A percentile compares a stretch with the other conserved stretches of the same genome.
phyloP scores from a whole-genome alignment of 2,329 filamentous ascomycete species.

The Macrophomina phaseolina region DNA sequence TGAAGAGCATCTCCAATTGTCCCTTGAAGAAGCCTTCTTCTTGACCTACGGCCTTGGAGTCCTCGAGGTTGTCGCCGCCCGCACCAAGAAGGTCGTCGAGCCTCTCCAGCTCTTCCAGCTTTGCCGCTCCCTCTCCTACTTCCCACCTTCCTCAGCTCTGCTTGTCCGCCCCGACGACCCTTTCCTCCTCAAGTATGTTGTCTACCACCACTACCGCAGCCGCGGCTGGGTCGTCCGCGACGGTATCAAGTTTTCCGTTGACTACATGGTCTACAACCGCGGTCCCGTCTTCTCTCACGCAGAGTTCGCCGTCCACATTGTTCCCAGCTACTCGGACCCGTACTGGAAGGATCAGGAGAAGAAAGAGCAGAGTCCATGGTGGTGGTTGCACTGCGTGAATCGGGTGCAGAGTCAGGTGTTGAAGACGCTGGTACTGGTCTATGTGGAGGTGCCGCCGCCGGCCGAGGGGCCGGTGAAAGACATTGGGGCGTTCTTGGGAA shows the following conservation, averaged over 20 bases:
- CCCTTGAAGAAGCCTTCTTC: conserved; percentile 90
- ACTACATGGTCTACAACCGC: conserved; percentile 92
- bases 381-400: conserved; percentile 87
- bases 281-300: conserved; percentile 95
- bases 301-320: conserved; percentile 84
- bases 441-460: conserved; percentile 86
- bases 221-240: conserved; percentile 92
- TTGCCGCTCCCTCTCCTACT: conserved; percentile 73
- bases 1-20: conserved; percentile 90
- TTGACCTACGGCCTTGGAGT: conserved; percentile 80
- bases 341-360: conserved; percentile 70
- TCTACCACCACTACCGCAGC: conserved; percentile 95
- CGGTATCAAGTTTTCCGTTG: conserved; percentile 92
- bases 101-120: conserved; percentile 58
- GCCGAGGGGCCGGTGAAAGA: conserved; percentile 46
- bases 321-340: conserved; percentile 78
- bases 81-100: conserved; percentile 55
- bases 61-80: conserved; percentile 61
- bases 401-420: conserved; percentile 87
- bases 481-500: conserved; percentile 66
- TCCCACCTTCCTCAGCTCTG: conserved; percentile 58
- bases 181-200: conserved; percentile 85
- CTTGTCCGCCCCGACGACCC: conserved; percentile 74
- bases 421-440: conserved; percentile 87
- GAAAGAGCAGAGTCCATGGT: conserved; percentile 66